A percentile compares a stretch with the other conserved stretches of the same genome.
These are phyloP conservation scores for Mycena alexandri DNA, from an alignment of 768 basidiomycete species.

Conservation along the genomic window DNA sequence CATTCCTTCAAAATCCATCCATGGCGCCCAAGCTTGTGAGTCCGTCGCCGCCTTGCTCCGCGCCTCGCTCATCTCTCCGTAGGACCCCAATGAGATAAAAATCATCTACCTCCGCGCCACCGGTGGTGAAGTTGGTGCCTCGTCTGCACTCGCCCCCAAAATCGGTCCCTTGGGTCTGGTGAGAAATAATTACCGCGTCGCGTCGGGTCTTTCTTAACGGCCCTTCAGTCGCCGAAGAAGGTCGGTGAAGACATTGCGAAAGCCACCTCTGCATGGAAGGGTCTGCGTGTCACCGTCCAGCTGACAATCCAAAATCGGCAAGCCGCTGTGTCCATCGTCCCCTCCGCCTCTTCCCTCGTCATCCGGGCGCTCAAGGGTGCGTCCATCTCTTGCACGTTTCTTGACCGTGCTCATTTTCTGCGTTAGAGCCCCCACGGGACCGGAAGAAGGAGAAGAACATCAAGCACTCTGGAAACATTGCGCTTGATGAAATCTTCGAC, in stretches of 20 bases:
- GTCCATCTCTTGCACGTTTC: slow-evolving; percentile 38
- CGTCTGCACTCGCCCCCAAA: slow-evolving; percentile 98
- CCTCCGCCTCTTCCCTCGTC: slow-evolving; percentile 96
- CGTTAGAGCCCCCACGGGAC: slow-evolving; percentile 95
- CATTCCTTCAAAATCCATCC: slow-evolving; percentile 27
- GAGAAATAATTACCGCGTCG: slow-evolving; percentile 48
- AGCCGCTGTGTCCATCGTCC: slow-evolving; percentile 96
- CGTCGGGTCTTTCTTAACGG: slow-evolving; percentile 25
- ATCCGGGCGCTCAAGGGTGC: slow-evolving; percentile 97
- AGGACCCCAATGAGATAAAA: slow-evolving; percentile 99
- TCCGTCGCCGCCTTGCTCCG: slow-evolving; percentile 25
- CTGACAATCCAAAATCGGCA: slow-evolving; percentile 99
- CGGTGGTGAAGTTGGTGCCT: slow-evolving; percentile 99
- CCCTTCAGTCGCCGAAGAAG: slow-evolving; percentile 94
- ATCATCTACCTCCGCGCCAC: slow-evolving; percentile 99
- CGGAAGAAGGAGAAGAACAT: slow-evolving; percentile 99
- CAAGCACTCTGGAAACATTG: slow-evolving; percentile 95
- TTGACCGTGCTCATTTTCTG: slow-evolving; percentile 14
- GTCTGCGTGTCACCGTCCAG: slow-evolving; percentile 98
- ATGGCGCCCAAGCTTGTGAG: slow-evolving; percentile 72
- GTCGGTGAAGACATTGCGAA: slow-evolving; percentile 99
- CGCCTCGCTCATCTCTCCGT: slow-evolving; percentile 24
- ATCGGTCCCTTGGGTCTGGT: slow-evolving; percentile 99
- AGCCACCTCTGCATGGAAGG: slow-evolving; percentile 98
- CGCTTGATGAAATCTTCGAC: slow-evolving; percentile 93